Conservation (phyloP, 805 yeast species). For the Ogataea polymorpha region DNA sequence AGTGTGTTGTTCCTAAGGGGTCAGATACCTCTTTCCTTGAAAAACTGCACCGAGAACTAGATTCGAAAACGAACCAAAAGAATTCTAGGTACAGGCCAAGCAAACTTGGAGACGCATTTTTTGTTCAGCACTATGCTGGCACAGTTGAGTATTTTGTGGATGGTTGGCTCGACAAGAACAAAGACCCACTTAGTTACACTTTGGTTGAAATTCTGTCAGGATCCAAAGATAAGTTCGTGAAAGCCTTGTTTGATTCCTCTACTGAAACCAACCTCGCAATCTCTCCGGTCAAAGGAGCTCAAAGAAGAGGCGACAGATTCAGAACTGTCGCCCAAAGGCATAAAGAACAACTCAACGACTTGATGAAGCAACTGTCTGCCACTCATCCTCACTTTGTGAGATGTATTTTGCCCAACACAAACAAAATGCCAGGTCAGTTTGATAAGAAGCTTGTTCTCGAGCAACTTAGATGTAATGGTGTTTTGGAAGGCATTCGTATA, state of each 20-base stretch:
- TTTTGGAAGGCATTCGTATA: constrained; percentile 93
- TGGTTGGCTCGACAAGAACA: constrained; percentile 92
- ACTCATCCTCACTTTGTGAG: constrained; percentile 97
- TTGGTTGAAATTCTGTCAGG: constrained; percentile 56
- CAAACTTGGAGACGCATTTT: constrained; percentile 71
- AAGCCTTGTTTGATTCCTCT: constrained; percentile 45
- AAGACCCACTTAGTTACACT: constrained; percentile 85
- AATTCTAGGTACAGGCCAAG: constrained; percentile 63
- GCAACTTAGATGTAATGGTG: constrained; percentile 96
- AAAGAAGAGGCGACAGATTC: constrained; percentile 38
- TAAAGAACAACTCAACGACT: constrained; percentile 71
- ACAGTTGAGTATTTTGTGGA: constrained; percentile 90
- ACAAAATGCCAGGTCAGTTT: constrained; percentile 66
- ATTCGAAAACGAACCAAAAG: constrained; percentile 30
- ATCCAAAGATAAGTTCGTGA: constrained; percentile 57
- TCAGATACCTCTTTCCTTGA: constrained; percentile 80
- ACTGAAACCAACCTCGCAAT: constrained; percentile 26
- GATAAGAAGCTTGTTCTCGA: constrained; percentile 76
- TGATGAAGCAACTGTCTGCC: constrained; percentile 67
- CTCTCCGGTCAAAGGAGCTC: constrained; percentile 31
- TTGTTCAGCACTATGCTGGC: constrained; percentile 92
- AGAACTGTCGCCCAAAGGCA: constrained; percentile 87
- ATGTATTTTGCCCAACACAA: constrained; percentile 86
- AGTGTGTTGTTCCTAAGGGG: constrained; percentile 90
- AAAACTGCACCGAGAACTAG: constrained; percentile 69